phyloP scores from a whole-genome alignment of 352 stramenopile species.

The Pythium dissotocum region DNA sequence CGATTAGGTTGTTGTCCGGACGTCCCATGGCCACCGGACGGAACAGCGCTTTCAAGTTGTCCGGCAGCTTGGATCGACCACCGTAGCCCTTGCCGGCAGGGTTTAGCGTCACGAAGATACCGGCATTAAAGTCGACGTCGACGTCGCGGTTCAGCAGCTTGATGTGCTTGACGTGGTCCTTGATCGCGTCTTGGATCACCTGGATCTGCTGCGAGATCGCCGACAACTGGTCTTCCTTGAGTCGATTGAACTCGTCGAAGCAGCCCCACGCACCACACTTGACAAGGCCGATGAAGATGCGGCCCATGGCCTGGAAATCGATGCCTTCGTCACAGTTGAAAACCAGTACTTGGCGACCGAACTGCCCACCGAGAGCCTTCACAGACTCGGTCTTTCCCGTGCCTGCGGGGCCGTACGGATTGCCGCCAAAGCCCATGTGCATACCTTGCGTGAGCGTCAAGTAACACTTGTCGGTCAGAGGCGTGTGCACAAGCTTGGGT shows the following conservation, averaged over 20 bases:
- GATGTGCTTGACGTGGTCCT: slow-evolving; percentile 52
- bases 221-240: slow-evolving; percentile 89
- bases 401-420: slow-evolving; percentile 87
- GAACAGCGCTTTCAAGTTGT: slow-evolving; percentile 93
- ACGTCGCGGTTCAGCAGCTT: slow-evolving; percentile 68
- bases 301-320: slow-evolving; percentile 86
- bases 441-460: slow-evolving; percentile 89
- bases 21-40: slow-evolving; percentile 83
- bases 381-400: slow-evolving; percentile 93
- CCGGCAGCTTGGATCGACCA: slow-evolving; percentile 84
- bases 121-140: slow-evolving; percentile 83
- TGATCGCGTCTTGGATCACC: slow-evolving; percentile 89
- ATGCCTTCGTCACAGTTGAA: slow-evolving; percentile 92
- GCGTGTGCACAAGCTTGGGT: slow-evolving; percentile 88
- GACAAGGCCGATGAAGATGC: slow-evolving; percentile 91
- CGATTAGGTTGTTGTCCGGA: slow-evolving; percentile 89
- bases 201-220: slow-evolving; percentile 91
- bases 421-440: slow-evolving; percentile 85
- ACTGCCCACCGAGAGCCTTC: slow-evolving; percentile 82
- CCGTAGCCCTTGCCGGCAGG: slow-evolving; percentile 89
- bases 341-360: slow-evolving; percentile 85
- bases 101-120: slow-evolving; percentile 94
- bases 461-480: slow-evolving; percentile 90
- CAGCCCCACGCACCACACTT: slow-evolving; percentile 91
- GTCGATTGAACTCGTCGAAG: slow-evolving; percentile 92